Conservation (phyloP, 2,329 filamentous ascomycete genomes). For the Metarhizium anisopliae region DNA sequence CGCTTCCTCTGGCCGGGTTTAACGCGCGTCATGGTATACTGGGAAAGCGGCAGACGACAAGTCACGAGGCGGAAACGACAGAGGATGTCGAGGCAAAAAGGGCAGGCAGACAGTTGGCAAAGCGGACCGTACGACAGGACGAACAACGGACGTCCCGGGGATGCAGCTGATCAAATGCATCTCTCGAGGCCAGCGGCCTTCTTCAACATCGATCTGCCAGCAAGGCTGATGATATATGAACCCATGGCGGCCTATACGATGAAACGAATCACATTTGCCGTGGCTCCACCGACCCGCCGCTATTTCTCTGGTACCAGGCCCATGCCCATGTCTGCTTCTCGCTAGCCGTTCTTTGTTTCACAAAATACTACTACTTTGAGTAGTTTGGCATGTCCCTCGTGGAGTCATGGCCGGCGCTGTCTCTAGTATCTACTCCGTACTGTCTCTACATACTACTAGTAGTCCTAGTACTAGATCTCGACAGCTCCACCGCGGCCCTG, state of each 20-base stretch:
- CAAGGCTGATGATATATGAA: background rate
- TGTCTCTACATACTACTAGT: no score
- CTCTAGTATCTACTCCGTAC: no score
- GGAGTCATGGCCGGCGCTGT: no score
- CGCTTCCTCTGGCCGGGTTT: slow-evolving; percentile 2
- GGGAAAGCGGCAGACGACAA: background rate
- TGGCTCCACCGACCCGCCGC: background rate
- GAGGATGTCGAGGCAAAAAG: background rate
- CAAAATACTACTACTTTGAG: no score
- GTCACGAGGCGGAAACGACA: no score
- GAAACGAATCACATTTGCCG: background rate
- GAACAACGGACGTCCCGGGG: background rate
- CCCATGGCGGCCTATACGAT: background rate
- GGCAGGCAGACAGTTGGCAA: background rate
- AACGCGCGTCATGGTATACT: background rate
- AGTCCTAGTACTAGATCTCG: no score
- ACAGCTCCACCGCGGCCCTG: no score
- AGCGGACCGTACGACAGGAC: background rate
- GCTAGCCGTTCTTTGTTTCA: no score
- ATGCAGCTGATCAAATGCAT: background rate
- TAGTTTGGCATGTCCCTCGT: no score
- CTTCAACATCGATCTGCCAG: background rate
- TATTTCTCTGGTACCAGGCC: no score
- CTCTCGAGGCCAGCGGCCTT: background rate
- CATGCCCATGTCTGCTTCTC: no score